Evolutionary conservation across 2,329 filamentous ascomycete species (phyloP), one percentile per base, ranked within the genome.

Genomic region (Trichoderma guizhouense): DNA sequence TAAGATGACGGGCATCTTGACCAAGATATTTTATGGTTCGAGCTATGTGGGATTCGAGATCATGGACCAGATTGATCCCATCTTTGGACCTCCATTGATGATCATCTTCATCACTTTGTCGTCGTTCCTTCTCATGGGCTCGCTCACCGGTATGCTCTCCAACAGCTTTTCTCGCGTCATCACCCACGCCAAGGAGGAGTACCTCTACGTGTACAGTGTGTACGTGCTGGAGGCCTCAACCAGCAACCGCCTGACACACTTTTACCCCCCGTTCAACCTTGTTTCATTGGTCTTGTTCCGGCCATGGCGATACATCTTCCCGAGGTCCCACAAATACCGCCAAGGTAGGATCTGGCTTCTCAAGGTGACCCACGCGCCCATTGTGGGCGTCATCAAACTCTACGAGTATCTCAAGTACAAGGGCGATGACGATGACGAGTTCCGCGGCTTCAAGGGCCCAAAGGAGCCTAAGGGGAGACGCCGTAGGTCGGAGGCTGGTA

Each of bases 11-110:
- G 92, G 91, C 87, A 90, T 93, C 74, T 81, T 94, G 71, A 91
- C 92, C 74, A 93, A 93, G 79, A 93, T 95, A 67, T 95, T 95
- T 79, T 94, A 93, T 78, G 93, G 92, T 12, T 91, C 90, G 21
- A 92, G 88, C 78, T 92, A 89, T 77, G 86, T 94, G 63, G 93
- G 93, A 58, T 94, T 95, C 77, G 88, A 90, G 73, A 85, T 90
- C 71, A 90, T 90, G 88, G 78, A 86, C 69, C 80, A 88, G 58
- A 90, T 90, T 71, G 87, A 89, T 74, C 84, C 83, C 24, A 81
- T 88, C 72, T 89, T 89, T 71, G 86, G 88, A 18, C 88, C 88
- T 30, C 88, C 88, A 6, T 81, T 90, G 69, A 90, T 90, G 87
- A 85, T 94, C 74, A 85, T 94, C 63, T 95, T 95, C 81, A 88